Conservation (phyloP, 805 yeast species). For the Wickerhamomyces alni region DNA sequence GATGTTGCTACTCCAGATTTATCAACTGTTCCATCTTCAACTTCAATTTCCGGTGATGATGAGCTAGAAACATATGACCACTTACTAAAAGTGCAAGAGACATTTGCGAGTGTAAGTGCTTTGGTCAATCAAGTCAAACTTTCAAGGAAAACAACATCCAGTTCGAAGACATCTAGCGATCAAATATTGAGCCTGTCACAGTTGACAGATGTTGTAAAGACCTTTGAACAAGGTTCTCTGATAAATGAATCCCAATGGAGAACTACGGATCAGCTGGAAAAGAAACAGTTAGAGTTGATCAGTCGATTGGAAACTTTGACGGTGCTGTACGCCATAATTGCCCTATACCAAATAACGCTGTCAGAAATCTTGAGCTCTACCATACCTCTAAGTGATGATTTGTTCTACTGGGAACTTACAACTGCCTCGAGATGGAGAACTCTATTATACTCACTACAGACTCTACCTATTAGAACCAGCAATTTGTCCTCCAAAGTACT, state of each 20-base stretch:
- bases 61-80: background rate
- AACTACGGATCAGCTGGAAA: background rate
- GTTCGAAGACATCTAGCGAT: background rate
- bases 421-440: slow-evolving; percentile 27
- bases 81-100: background rate
- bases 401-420: slow-evolving; percentile 41
- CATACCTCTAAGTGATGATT: slow-evolving; percentile 35
- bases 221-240: slow-evolving; percentile 9
- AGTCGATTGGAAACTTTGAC: slow-evolving; percentile 23
- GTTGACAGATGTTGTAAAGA: slow-evolving; percentile 6
- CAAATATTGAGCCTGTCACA: slow-evolving; percentile 5
- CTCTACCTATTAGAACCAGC: slow-evolving; percentile 24
- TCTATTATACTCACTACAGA: slow-evolving; percentile 35
- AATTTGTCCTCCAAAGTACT: slow-evolving; percentile 14
- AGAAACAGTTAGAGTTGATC: slow-evolving; percentile 10
- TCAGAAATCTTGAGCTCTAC: slow-evolving; percentile 34
- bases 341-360: slow-evolving; percentile 28
- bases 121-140: background rate
- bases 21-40: background rate
- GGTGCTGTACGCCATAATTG: slow-evolving; percentile 25
- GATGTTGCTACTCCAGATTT: background rate
- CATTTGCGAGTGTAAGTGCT: background rate
- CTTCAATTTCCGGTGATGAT: background rate
- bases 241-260: background rate
- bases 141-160: background rate